Evolutionary conservation across 2,329 filamentous ascomycete genomes (phyloP).

Genomic region (Aspergillus pseudoviridinutans): DNA sequence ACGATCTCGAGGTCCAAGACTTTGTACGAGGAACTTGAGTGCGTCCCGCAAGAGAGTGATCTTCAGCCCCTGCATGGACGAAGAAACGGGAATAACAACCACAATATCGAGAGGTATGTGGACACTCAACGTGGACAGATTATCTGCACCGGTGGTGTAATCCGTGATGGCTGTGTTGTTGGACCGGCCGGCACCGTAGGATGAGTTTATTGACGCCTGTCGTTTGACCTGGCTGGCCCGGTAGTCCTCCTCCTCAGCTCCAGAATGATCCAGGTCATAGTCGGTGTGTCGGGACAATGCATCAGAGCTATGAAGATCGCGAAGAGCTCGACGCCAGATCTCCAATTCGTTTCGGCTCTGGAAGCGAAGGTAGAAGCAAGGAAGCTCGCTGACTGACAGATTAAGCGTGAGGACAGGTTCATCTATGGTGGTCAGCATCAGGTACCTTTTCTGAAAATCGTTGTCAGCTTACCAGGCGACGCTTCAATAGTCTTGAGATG

Average conservation of each 20-base stretch:
- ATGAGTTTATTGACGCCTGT: conserved; percentile 77
- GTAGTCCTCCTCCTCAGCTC: conserved; percentile 85
- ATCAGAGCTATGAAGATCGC: conserved; percentile 75
- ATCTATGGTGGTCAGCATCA: conserved; percentile 44
- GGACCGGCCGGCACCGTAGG: conserved; percentile 76
- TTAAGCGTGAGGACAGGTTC: conserved; percentile 84
- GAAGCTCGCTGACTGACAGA: conserved; percentile 85
- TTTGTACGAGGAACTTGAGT: conserved; percentile 84
- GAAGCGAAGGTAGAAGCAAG: conserved; percentile 90
- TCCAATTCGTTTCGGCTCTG: conserved; percentile 75
- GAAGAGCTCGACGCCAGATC: conserved; percentile 80
- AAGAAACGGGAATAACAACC: conserved; percentile 93
- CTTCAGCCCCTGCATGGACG: conserved; percentile 99
- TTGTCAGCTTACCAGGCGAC: conserved; percentile 39
- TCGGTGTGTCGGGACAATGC: conserved; percentile 61
- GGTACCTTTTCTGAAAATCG: not conserved
- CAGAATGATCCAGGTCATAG: conserved; percentile 74
- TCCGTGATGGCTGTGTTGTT: conserved; percentile 86
- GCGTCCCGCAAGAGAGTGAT: conserved; percentile 91
- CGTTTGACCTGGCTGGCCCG: conserved; percentile 58
- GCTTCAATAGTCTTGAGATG: conserved; percentile 87
- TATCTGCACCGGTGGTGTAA: conserved; percentile 65
- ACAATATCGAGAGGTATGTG: conserved; percentile 95
- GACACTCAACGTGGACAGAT: conserved; percentile 60
- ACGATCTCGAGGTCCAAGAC: conserved; percentile 84